Conservation (phyloP, 495 filamentous ascomycete genomes). For the Podospora australis region DNA sequence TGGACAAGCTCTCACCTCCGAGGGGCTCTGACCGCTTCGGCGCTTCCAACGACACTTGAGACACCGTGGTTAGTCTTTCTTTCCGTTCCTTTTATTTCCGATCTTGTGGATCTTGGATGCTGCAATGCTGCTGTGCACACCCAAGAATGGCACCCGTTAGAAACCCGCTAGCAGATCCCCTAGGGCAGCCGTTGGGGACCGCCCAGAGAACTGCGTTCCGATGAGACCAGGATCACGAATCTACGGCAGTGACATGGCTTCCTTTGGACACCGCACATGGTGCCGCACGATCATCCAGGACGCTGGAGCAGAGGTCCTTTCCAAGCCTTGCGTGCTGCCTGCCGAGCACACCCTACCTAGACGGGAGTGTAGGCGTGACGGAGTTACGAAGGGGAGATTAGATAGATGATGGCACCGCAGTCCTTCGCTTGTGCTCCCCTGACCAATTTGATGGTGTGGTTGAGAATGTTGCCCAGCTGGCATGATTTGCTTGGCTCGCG, state of each 20-base stretch:
- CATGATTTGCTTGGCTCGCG: too few relatives aligned
- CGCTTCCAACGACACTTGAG: slow-evolving; percentile 2
- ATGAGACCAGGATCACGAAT: background rate
- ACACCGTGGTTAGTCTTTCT: background rate
- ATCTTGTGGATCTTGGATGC: slow-evolving; percentile 10
- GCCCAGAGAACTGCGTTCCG: background rate
- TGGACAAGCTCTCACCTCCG: slow-evolving; percentile 1
- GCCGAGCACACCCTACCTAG: too few relatives aligned
- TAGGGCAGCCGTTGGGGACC: background rate
- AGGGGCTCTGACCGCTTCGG: slow-evolving; percentile 7
- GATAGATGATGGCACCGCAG: too few relatives aligned
- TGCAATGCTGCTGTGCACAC: background rate
- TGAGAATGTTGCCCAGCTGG: too few relatives aligned
- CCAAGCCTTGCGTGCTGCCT: background rate
- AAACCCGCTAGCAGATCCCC: background rate
- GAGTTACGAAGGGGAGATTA: too few relatives aligned
- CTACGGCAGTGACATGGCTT: background rate
- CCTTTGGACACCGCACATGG: background rate
- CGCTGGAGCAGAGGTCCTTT: too few relatives aligned
- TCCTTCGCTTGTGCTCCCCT: too few relatives aligned
- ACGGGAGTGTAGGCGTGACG: too few relatives aligned
- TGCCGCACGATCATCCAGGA: background rate
- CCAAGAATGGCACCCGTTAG: too few relatives aligned
- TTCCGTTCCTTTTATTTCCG: slow-evolving; percentile 16
- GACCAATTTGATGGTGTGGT: too few relatives aligned